Evolutionary conservation across 306 rosid species (phyloP), one percentile per base, ranked within the genome.

Genomic region (Benincasa hispida): DNA sequence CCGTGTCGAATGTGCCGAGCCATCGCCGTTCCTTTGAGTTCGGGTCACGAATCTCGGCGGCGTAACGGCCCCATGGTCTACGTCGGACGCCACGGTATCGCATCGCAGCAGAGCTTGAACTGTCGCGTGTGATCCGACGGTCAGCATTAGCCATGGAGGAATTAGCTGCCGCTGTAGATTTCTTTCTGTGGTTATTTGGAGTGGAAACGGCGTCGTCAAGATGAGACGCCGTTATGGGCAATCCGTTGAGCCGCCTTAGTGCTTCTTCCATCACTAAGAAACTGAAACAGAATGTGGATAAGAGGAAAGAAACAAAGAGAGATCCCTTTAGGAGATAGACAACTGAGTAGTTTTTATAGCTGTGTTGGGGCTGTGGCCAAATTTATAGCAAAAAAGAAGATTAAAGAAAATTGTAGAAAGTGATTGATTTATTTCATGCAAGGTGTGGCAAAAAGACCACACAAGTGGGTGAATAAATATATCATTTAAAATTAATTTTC

Each of bases 1-100:
- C 99, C 2, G 99, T 94, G 84, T 94, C 99, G 19, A 94, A 94
- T 9, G 99, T 94, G 0, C 99, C 99, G 0, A 94, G 91, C 99
- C 99, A 94, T 3, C 99, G 88, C 5, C 99, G 83, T 10, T 94
- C 99, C 78, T 94, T 94, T 0, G 97, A 84, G 57, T 84, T 86
- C 0, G 99, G 99, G 89, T 94, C 99, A 10, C 99, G 82, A 41
- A 94, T 94, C 87, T 94, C 99, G 0, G 99, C 99, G 0, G 99
- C 99, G 58, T 94, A 94, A 45, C 99, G 93, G 0, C 99, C 99
- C 99, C 99, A 94, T 0, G 99, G 99, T 79, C 99, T 77, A 0
- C 99, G 91, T n/a, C 99, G 83, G 0, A 94, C 99, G 7, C 99
- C 99, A 0, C 99, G 96, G 85, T 94, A 94, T 62, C 97, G 81